Conservation (phyloP, 305 asterid species). For the Plantago coronopus region DNA sequence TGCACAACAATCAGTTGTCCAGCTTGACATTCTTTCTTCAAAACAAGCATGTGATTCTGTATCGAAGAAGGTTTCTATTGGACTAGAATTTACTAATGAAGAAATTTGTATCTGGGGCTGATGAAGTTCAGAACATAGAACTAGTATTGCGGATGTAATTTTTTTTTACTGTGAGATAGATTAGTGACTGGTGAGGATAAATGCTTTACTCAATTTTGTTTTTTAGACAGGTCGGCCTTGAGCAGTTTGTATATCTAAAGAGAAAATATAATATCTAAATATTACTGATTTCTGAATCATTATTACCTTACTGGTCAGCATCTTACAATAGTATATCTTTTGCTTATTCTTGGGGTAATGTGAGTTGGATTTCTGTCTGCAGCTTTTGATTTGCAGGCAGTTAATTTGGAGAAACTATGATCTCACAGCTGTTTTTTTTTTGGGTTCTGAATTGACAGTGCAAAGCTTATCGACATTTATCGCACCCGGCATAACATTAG, state of each 20-base stretch:
- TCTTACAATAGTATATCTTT: neutral
- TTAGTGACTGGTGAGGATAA: neutral
- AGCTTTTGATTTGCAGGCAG: constrained; percentile 19
- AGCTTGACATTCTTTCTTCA: neutral
- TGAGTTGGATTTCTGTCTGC: constrained; percentile 12
- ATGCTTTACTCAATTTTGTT: neutral
- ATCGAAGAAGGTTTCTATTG: neutral
- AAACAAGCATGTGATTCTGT: neutral
- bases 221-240: neutral
- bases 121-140: constrained; percentile 4
- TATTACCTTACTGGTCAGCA: no score
- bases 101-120: neutral
- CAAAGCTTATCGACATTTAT: constrained; percentile 88
- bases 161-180: neutral
- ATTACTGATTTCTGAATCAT: no score
- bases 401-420: constrained; percentile 10
- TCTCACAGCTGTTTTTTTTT: constrained; percentile 28
- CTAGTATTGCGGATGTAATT: neutral
- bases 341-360: constrained; percentile 3
- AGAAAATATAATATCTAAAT: no score
- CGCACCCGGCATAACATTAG: constrained; percentile 96
- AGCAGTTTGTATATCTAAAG: no score
- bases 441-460: constrained; percentile 48
- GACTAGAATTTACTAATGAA: neutral
- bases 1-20: constrained; percentile 24